Evolutionary conservation across 192 early-diverging fungal species (phyloP), one percentile per base, ranked within the genome.

Genomic region (Physocladia obscura): DNA sequence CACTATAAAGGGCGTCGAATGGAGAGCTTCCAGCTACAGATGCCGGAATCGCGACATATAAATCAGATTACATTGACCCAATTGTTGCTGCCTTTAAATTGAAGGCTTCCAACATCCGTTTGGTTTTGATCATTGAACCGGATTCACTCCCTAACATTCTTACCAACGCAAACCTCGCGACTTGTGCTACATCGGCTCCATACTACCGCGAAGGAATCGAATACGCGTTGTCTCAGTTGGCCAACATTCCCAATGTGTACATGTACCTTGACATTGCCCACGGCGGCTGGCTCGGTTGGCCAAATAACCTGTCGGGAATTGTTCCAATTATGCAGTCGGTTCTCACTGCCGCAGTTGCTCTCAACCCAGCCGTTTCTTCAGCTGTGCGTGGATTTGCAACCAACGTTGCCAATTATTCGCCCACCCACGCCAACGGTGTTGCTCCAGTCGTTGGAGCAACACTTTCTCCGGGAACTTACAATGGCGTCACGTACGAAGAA

Each of bases 211-310:
- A 56, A 22, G 78, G 78, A 69, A 70, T 83, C 34, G 78, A 80
- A 29, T 80, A 80, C 54, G 80, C 81, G 15, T 29, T 80, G 5
- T 39, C 76, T 24, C 48, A 80, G 31, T 48, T 80, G 31, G 57
- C 59, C 4, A 17, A 51, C 17, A 44, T 38, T 31, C 11, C 40
- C 8, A 84, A 80, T 35, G 63, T 71, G 27, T 78, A 47, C 36
- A 49, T 75, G 57, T 80, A 80, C 68, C 37, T 80, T 32, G 78
- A 80, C 68, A 38, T 52, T 35, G 78, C 77, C 26, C 78, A 80
- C 51, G 78, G 77, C 56, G 80, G 80, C 57, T 80, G 78, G 78
- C 62, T 80, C 21, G 78, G 78, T 48, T 80, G 78, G 78, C 39
- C 40, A 30, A 30, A 51, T 47, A 84, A 84, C 54, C 32, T 38